These are phyloP conservation scores for Podospora didyma DNA, from an alignment of 495 filamentous ascomycete species.

Conservation along the genomic window DNA sequence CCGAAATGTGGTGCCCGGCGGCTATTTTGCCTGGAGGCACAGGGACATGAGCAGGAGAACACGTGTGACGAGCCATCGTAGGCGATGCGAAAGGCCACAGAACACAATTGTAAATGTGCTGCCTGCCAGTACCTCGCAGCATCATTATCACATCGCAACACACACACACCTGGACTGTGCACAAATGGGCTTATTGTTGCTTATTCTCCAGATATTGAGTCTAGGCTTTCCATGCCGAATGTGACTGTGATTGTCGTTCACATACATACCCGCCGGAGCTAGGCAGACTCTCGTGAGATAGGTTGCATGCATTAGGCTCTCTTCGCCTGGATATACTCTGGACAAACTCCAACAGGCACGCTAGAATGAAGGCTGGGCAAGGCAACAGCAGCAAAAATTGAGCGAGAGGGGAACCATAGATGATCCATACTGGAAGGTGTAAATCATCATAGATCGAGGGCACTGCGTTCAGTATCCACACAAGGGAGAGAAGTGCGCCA, in stretches of 20 bases:
- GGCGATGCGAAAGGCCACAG: neutral
- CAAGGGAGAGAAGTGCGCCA: neutral
- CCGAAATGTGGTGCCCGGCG: conserved; percentile 4
- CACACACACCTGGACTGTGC: neutral
- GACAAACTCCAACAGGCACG: neutral
- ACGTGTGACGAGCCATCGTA: neutral
- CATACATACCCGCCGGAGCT: conserved; percentile 43
- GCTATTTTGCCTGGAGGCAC: conserved; percentile 10
- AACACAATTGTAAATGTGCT: neutral
- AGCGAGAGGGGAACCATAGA: neutral
- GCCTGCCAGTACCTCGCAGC: neutral
- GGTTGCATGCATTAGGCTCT: conserved; percentile 28
- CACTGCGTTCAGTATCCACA: neutral
- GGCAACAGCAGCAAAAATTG: neutral
- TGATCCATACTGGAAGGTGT: too few species aligned
- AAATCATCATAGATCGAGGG: too few species aligned
- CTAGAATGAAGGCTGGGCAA: conserved; percentile 4
- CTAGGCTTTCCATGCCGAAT: neutral
- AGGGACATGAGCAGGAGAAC: neutral
- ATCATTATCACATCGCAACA: neutral
- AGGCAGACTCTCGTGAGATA: conserved; percentile 11
- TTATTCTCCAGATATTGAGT: neutral
- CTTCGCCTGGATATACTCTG: conserved; percentile 9
- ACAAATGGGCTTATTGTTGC: neutral
- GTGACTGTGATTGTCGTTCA: conserved; percentile 21